Conservation (phyloP, 2,329 filamentous ascomycete species). For the Lecanicillium sp. region DNA sequence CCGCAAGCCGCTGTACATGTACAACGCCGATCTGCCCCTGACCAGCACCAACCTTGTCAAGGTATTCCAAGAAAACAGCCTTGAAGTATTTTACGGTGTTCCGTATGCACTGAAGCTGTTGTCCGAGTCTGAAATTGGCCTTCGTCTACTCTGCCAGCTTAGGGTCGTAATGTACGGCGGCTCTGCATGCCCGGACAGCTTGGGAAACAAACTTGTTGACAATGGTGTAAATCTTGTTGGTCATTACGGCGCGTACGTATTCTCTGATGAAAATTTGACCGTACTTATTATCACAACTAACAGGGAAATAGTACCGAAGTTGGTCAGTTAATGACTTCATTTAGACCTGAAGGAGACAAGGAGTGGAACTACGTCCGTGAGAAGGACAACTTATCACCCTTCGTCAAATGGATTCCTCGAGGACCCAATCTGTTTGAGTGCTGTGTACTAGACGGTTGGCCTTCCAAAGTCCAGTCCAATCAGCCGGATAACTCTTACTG, state of each 20-base stretch:
- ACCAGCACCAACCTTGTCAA: constrained; percentile 39
- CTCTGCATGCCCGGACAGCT: constrained; percentile 49
- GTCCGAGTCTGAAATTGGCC: constrained; percentile 48
- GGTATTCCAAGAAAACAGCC: constrained; percentile 23
- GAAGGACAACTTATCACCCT: constrained; percentile 19
- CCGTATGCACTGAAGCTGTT: constrained; percentile 59
- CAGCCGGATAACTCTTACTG: constrained; percentile 52
- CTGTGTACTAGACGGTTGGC: constrained; percentile 41
- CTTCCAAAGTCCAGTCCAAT: constrained; percentile 51
- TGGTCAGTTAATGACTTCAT: constrained; percentile 54
- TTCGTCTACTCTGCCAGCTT: constrained; percentile 34
- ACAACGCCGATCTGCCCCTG: constrained; percentile 47
- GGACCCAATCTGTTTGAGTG: constrained; percentile 31
- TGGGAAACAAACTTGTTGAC: constrained; percentile 45
- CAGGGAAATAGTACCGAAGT: constrained; percentile 40
- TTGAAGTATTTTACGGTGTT: constrained; percentile 52
- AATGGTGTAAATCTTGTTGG: constrained; percentile 46
- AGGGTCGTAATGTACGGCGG: constrained; percentile 51
- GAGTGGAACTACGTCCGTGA: constrained; percentile 54
- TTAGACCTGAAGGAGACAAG: constrained; percentile 42
- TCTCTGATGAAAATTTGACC: neutral
- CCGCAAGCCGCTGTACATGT: constrained; percentile 42
- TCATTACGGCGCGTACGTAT: constrained; percentile 48
- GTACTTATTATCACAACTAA: constrained; percentile 22
- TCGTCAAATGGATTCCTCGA: no score